A percentile compares a stretch with the other conserved stretches of the same genome.
phyloP scores from a whole-genome alignment of 2,329 filamentous ascomycete species.

The Aureobasidium pullulans region DNA sequence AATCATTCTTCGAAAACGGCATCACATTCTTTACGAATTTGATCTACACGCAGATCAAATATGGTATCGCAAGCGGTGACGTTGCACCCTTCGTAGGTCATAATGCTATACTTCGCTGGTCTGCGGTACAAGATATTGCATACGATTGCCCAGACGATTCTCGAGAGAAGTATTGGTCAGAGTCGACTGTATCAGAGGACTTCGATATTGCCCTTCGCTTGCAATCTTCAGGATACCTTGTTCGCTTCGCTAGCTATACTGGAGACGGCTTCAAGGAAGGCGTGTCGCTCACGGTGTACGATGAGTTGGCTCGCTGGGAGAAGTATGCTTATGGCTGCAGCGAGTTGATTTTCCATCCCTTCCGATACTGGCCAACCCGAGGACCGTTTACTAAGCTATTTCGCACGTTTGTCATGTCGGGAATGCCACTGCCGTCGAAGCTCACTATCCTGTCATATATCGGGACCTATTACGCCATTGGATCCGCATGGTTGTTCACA shows the following conservation, averaged over 20 bases:
- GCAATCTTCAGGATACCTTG: conserved; percentile 64
- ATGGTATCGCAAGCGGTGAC: conserved; percentile 69
- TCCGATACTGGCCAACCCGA: conserved; percentile 62
- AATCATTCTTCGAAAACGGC: conserved; percentile 51
- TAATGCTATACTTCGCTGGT: conserved; percentile 70
- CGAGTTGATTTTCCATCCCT: conserved; percentile 72
- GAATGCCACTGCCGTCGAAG: conserved; percentile 68
- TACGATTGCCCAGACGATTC: conserved; percentile 63
- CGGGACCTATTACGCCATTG: conserved; percentile 73
- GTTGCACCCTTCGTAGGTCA: conserved; percentile 76
- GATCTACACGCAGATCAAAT: conserved; percentile 69
- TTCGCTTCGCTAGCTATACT: conserved; percentile 65
- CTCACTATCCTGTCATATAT: conserved; percentile 70
- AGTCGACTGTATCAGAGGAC: conserved; percentile 72
- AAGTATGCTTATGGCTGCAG: conserved; percentile 82
- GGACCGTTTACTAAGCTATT: conserved; percentile 77
- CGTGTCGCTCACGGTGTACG: conserved; percentile 76
- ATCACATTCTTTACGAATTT: conserved; percentile 49
- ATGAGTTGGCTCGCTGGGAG: conserved; percentile 78
- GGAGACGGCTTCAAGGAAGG: conserved; percentile 76
- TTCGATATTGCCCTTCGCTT: conserved; percentile 76
- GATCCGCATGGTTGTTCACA: conserved; percentile 67
- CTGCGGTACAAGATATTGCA: conserved; percentile 64
- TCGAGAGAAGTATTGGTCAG: conserved; percentile 70
- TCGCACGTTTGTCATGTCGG: conserved; percentile 63